Percentiles rank a stretch among this genome's conserved stretches.
These are phyloP conservation scores for Cydonia oblonga DNA, from an alignment of 331 rosid species.

Conservation along the genomic window DNA sequence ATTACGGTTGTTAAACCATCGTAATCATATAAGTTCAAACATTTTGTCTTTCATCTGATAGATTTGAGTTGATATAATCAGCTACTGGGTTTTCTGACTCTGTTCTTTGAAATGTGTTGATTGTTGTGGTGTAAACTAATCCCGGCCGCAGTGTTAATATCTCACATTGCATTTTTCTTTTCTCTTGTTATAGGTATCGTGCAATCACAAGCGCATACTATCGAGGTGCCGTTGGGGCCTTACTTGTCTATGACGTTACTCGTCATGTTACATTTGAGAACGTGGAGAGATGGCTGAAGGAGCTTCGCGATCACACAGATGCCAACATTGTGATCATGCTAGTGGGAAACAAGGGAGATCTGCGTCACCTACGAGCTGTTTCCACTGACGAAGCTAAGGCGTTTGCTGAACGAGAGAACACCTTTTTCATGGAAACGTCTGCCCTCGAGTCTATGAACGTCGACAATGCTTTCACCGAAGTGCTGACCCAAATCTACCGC, in stretches of 20 bases:
- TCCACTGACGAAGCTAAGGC: constrained; percentile 45
- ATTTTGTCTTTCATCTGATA: too few relatives aligned
- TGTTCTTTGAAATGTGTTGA: constrained; percentile 44
- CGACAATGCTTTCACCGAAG: constrained; percentile 66
- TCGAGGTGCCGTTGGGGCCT: constrained; percentile 83
- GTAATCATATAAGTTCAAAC: too few relatives aligned
- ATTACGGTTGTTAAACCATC: too few relatives aligned
- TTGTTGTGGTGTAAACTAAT: constrained; percentile 46
- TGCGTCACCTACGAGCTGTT: constrained; percentile 65
- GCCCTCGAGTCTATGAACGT: constrained; percentile 75
- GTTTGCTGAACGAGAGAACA: constrained; percentile 54
- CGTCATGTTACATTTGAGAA: constrained; percentile 72
- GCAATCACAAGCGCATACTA: constrained; percentile 87
- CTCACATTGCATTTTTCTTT: constrained; percentile 19
- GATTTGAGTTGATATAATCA: too few relatives aligned
- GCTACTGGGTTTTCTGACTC: not conserved
- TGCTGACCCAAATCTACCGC: constrained; percentile 48
- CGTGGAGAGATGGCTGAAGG: constrained; percentile 84
- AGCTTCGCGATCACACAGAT: constrained; percentile 79
- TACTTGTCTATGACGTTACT: constrained; percentile 71
- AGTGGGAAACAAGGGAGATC: constrained; percentile 70
- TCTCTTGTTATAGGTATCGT: constrained; percentile 46
- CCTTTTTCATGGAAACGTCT: constrained; percentile 78
- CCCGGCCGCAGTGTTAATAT: too few relatives aligned
- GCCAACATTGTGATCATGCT: constrained; percentile 74